Conservation (phyloP, 1,139 yeast genomes). For the Barnettozyma hawaiiensis region DNA sequence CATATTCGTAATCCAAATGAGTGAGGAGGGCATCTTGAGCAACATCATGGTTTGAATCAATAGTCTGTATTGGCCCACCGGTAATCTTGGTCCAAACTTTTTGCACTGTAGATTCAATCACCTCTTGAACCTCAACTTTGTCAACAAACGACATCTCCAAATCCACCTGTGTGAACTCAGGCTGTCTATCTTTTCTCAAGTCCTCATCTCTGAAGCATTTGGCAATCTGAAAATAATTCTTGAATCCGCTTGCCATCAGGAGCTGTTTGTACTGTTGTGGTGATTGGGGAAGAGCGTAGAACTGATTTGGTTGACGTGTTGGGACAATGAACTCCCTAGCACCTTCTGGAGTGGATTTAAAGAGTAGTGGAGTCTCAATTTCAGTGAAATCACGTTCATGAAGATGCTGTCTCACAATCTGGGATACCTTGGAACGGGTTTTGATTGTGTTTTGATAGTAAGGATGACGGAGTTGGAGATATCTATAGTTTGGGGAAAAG, state of each 20-base stretch:
- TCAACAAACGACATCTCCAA: conserved; percentile 85
- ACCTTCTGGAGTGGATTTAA: conserved; percentile 97
- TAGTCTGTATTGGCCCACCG: conserved; percentile 21
- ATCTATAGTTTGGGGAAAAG: conserved; percentile 76
- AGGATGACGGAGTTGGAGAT: conserved; percentile 67
- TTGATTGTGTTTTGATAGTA: conserved; percentile 54
- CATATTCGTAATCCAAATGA: conserved; percentile 58
- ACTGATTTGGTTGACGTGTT: conserved; percentile 55
- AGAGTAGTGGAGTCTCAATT: conserved; percentile 86
- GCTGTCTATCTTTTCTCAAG: conserved; percentile 90
- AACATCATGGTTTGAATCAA: conserved; percentile 23
- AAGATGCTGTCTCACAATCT: conserved; percentile 47
- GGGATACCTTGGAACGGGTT: conserved; percentile 56
- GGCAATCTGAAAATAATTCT: conserved; percentile 84
- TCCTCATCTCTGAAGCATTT: conserved; percentile 95
- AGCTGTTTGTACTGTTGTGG: conserved; percentile 97
- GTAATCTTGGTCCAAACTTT: conserved; percentile 49
- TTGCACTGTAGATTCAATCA: conserved; percentile 54
- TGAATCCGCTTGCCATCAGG: conserved; percentile 89
- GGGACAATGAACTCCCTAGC: conserved; percentile 96
- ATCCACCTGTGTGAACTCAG: conserved; percentile 95
- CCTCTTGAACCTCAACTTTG: conserved; percentile 58
- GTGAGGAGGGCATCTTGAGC: conserved; percentile 36
- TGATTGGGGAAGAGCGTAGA: conserved; percentile 92
- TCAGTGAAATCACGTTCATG: conserved; percentile 56